phyloP scores from a whole-genome alignment of 2,329 filamentous ascomycete genomes.

The Fusarium newnesense region DNA sequence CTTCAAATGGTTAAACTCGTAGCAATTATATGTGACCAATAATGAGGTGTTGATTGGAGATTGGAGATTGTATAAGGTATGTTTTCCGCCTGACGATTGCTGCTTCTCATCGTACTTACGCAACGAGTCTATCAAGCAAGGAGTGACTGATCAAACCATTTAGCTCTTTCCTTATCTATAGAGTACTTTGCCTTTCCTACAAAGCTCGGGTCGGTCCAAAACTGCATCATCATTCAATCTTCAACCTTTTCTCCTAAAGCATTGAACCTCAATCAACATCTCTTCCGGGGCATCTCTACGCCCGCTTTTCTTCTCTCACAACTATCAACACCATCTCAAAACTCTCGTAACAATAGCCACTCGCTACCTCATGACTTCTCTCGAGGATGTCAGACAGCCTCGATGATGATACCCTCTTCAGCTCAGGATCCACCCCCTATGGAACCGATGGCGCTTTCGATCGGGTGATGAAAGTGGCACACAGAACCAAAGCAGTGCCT shows the following conservation, averaged over 20 bases:
- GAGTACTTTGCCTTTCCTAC: not conserved
- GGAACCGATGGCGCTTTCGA: constrained; percentile 56
- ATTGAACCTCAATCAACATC: constrained; percentile 16
- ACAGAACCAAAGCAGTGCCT: constrained; percentile 56
- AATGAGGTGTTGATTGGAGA: not conserved
- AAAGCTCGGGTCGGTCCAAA: not conserved
- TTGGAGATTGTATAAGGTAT: not conserved
- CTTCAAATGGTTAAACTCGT: not conserved
- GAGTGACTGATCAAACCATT: not conserved
- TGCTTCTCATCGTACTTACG: not conserved
- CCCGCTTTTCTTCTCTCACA: not conserved
- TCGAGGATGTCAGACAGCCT: constrained; percentile 47
- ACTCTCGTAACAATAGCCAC: not conserved
- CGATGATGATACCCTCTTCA: constrained; percentile 49
- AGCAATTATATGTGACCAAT: not conserved
- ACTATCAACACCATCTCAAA: not conserved
- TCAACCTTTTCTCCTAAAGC: constrained; percentile 16
- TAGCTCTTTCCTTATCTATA: not conserved
- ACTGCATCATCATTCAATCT: not conserved
- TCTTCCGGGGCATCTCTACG: not conserved
- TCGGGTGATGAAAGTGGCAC: constrained; percentile 50
- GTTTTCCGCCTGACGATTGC: not conserved
- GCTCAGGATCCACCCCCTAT: constrained; percentile 60
- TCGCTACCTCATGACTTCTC: constrained; percentile 37
- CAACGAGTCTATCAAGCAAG: not conserved